Evolutionary conservation across 768 basidiomycete species (phyloP).

Genomic region (Cystobasidium tubakii): DNA sequence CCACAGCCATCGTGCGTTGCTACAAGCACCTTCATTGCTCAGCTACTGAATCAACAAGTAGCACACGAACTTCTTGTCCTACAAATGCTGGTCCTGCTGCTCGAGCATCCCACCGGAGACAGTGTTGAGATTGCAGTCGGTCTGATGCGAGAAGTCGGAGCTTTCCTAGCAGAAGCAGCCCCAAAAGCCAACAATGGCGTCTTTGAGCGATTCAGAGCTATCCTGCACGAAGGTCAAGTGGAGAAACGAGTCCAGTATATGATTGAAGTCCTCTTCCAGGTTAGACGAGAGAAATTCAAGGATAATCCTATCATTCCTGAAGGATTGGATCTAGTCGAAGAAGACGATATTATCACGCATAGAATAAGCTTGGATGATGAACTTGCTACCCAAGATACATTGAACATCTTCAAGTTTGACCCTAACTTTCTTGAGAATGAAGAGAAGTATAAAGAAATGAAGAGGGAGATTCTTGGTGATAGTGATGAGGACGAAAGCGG

Average conservation of each 20-base stretch:
- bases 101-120: conserved; percentile 93
- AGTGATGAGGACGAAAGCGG: conserved; percentile 54
- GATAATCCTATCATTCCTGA: conserved; percentile 93
- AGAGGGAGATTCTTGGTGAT: conserved; percentile 86
- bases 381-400: conserved; percentile 82
- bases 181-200: conserved; percentile 92
- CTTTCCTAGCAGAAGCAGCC: conserved; percentile 84
- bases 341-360: conserved; percentile 97
- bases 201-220: conserved; percentile 92
- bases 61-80: conserved; percentile 91
- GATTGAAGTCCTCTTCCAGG: conserved; percentile 99
- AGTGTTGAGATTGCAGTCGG: conserved; percentile 97
- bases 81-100: conserved; percentile 87
- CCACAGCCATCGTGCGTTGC: conserved; percentile 82
- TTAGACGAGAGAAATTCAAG: conserved; percentile 97
- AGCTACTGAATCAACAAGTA: conserved; percentile 86
- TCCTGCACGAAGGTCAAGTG: conserved; percentile 88
- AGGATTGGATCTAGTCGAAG: conserved; percentile 91
- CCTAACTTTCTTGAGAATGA: conserved; percentile 82
- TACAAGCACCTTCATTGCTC: conserved; percentile 74
- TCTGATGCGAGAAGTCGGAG: conserved; percentile 94
- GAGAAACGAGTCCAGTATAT: conserved; percentile 97
- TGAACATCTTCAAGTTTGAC: conserved; percentile 95
- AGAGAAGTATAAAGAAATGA: conserved; percentile 86
- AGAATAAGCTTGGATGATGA: conserved; percentile 86